Conservation (phyloP, 768 basidiomycete genomes). For the Asterophora lycoperdoides region DNA sequence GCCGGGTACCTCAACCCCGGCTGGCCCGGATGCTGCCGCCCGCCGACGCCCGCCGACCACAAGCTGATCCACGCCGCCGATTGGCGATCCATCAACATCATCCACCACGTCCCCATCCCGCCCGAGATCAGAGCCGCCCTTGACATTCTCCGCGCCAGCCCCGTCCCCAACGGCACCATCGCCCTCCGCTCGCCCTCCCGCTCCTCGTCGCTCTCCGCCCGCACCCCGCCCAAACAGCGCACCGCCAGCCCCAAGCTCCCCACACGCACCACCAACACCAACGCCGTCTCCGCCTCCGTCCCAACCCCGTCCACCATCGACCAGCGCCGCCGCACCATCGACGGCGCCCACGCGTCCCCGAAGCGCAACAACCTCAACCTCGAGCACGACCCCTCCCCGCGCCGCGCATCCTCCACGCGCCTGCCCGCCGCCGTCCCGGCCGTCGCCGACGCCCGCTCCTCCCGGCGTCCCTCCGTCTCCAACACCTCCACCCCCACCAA, state of each 20-base stretch:
- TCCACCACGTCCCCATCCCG: conserved; percentile 73
- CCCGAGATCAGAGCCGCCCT: conserved; percentile 64
- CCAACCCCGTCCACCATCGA: conserved; percentile 47
- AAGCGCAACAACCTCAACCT: conserved; percentile 57
- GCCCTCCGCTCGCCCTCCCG: too few species aligned
- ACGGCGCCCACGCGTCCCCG: conserved; percentile 54
- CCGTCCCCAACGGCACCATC: conserved; percentile 18
- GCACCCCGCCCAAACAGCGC: conserved; percentile 42
- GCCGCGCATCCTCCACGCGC: too few species aligned
- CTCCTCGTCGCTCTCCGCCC: not conserved
- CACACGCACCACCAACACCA: conserved; percentile 38
- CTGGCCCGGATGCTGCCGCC: conserved; percentile 89
- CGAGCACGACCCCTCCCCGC: conserved; percentile 40
- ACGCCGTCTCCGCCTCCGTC: conserved; percentile 40
- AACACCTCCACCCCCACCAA: conserved; percentile 17
- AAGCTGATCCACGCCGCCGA: conserved; percentile 65
- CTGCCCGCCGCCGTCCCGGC: too few species aligned
- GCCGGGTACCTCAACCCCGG: conserved; percentile 65
- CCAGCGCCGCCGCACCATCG: conserved; percentile 48
- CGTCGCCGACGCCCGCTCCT: conserved; percentile 30
- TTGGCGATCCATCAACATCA: conserved; percentile 75
- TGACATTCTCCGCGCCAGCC: conserved; percentile 44
- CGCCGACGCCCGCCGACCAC: conserved; percentile 57
- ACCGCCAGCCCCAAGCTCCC: conserved; percentile 56
- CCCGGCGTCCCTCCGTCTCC: conserved; percentile 30